Base-by-base conservation (phyloP, 257 asterid species). In the Primulina eburnea region DNA sequence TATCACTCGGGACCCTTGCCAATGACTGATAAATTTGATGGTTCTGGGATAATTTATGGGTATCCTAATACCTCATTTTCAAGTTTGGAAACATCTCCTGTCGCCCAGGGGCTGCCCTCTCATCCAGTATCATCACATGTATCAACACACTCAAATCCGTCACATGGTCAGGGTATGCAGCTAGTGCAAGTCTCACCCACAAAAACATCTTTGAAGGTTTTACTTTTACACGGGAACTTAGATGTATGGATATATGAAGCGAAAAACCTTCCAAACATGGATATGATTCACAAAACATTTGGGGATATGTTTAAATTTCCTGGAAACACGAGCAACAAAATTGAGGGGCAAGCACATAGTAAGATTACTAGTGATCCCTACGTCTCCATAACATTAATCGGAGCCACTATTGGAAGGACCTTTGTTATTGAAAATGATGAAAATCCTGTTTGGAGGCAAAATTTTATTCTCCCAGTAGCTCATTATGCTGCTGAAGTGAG, bases 211-310 rank as follows among this genome's bases (percentile, higher is more conserved):
- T 67, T 82, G 75, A 94, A 82, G 81, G 82, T 86, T 69, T 69
- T 92, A 77, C 95, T 89, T 55, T 79, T 94, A 52, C 99, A 94
- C 17, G 98, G 99, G 29, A 84, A 91, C 81, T 85, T 94, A 77
- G 98, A 94, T 68, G 82, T 94, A 52, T 90, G 90, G 92, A 85
- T 94, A 20, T 67, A 76, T 47, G 96, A 89, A 70, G 99, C 99
- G 2, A 94, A 91, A 70, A 89, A 94, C 80, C 97, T 94, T 66
- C 99, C 99, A 21, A 94, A 94, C 84, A 91, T 94, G 99, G 99
- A 91, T 76, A 94, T 94, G 99, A 89, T 94, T 78, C 99, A 89
- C 83, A 91, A 82, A 79, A 94, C 96, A 10, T 20, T 94, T 12
- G 97, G 97, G 38, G 98, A 94, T 70, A 75, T 94, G 97, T 82